These are phyloP conservation scores for Caryopteris hybrid DNA, from an alignment of 305 asterid genomes.

Conservation along the genomic window DNA sequence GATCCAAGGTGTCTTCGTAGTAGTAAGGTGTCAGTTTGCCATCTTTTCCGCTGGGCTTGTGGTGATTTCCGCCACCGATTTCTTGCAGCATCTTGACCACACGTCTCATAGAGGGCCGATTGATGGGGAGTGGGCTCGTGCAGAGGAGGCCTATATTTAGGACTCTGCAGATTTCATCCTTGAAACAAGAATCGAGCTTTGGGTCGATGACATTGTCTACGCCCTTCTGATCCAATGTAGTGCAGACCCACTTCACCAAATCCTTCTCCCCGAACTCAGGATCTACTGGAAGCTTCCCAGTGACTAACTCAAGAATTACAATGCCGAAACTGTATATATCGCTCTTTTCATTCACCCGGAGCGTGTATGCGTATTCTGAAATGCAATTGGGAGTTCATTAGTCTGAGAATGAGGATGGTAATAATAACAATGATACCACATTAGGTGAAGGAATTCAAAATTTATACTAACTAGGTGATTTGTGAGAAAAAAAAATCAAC, in stretches of 20 bases:
- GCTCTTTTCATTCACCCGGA: conserved; percentile 96
- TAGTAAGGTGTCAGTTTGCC: conserved; percentile 83
- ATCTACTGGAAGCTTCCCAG: conserved; percentile 73
- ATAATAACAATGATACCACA: background rate
- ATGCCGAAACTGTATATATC: conserved; percentile 93
- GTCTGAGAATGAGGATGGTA: background rate
- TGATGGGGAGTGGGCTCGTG: conserved; percentile 92
- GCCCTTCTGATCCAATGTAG: conserved; percentile 84
- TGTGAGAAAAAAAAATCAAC: background rate
- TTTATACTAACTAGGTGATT: background rate
- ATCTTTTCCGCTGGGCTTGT: conserved; percentile 43
- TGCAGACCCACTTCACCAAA: conserved; percentile 90
- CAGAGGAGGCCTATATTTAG: conserved; percentile 83
- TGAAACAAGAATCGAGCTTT: conserved; percentile 76
- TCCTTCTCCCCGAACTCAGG: conserved; percentile 95
- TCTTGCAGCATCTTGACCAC: conserved; percentile 90
- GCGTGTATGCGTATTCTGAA: conserved; percentile 91
- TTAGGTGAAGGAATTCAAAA: background rate
- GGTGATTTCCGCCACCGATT: conserved; percentile 39
- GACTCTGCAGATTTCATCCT: conserved; percentile 75
- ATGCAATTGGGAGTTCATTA: conserved; percentile 1
- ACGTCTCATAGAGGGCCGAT: conserved; percentile 95
- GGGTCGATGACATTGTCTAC: conserved; percentile 74
- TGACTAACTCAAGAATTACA: conserved; percentile 76
- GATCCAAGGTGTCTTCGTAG: conserved; percentile 70